These are phyloP conservation scores for Salvia splendens DNA, from an alignment of 257 asterid genomes.

Conservation along the genomic window DNA sequence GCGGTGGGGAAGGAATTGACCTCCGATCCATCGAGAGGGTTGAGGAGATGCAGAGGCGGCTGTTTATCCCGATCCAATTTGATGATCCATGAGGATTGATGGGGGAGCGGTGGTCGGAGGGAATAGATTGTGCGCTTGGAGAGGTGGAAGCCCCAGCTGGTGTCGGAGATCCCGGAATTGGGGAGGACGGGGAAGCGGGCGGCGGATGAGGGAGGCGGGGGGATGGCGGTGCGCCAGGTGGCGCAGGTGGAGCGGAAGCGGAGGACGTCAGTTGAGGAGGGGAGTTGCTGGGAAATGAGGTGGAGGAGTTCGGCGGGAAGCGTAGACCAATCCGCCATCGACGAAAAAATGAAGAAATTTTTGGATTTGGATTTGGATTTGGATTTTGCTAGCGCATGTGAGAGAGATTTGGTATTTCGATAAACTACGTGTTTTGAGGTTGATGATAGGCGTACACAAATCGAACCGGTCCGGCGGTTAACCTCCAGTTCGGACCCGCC, in stretches of 20 bases:
- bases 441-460: too few relatives aligned
- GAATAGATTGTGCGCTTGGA: constrained; percentile 60
- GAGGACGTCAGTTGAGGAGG: constrained; percentile 60
- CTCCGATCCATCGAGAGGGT: constrained; percentile 57
- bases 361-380: constrained; percentile 19
- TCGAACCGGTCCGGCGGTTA: too few relatives aligned
- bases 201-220: constrained; percentile 39
- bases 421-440: too few relatives aligned
- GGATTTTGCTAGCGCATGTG: neutral
- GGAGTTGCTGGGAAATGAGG: constrained; percentile 52
- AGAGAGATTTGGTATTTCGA: too few relatives aligned
- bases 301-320: constrained; percentile 74
- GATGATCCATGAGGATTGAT: constrained; percentile 56
- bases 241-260: constrained; percentile 86
- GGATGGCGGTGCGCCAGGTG: constrained; percentile 70
- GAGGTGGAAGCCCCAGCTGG: constrained; percentile 78
- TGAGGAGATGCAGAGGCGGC: constrained; percentile 48
- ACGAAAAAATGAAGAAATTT: neutral
- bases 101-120: constrained; percentile 40
- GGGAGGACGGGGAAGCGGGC: constrained; percentile 80
- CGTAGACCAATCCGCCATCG: constrained; percentile 78
- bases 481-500: too few relatives aligned
- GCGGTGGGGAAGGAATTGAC: constrained; percentile 52
- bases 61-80: constrained; percentile 58
- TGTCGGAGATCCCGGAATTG: constrained; percentile 61